Percentiles rank a stretch among this genome's conserved stretches.
phyloP scores from a whole-genome alignment of 1,284 basidiomycete genomes.

The Boletellus sp. region DNA sequence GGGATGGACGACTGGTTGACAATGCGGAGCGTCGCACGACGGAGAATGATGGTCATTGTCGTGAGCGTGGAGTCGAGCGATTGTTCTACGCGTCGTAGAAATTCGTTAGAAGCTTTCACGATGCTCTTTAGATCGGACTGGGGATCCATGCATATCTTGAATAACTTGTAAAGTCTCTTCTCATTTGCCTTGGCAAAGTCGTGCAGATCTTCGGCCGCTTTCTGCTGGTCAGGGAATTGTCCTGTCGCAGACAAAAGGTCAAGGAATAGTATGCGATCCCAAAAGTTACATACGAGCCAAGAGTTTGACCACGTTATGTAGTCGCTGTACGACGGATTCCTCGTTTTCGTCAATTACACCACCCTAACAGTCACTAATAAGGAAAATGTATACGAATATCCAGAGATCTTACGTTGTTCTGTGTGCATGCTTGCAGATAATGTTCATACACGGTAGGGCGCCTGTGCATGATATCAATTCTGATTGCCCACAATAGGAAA shows the following conservation, averaged over 20 bases:
- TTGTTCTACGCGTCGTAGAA: conserved; percentile 73
- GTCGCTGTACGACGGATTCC: conserved; percentile 52
- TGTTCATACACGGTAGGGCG: conserved; percentile 62
- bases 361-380: conserved; percentile 49
- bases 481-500: not conserved
- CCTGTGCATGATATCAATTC: conserved; percentile 33
- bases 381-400: conserved; percentile 6
- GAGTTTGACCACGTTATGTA: conserved; percentile 55
- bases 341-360: conserved; percentile 83
- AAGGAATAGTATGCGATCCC: not conserved
- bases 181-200: conserved; percentile 89
- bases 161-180: conserved; percentile 77
- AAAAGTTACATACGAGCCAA: conserved; percentile 49
- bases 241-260: conserved; percentile 31
- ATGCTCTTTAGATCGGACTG: conserved; percentile 81
- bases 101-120: conserved; percentile 79
- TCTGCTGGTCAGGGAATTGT: conserved; percentile 66
- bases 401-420: conserved; percentile 67
- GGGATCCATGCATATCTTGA: conserved; percentile 79
- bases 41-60: conserved; percentile 76
- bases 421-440: conserved; percentile 69
- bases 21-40: conserved; percentile 68
- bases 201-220: conserved; percentile 76
- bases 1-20: conserved; percentile 86
- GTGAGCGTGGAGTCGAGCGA: conserved; percentile 56